Conservation (phyloP, 2,329 filamentous ascomycete genomes). For the Colletotrichum eremochloae region DNA sequence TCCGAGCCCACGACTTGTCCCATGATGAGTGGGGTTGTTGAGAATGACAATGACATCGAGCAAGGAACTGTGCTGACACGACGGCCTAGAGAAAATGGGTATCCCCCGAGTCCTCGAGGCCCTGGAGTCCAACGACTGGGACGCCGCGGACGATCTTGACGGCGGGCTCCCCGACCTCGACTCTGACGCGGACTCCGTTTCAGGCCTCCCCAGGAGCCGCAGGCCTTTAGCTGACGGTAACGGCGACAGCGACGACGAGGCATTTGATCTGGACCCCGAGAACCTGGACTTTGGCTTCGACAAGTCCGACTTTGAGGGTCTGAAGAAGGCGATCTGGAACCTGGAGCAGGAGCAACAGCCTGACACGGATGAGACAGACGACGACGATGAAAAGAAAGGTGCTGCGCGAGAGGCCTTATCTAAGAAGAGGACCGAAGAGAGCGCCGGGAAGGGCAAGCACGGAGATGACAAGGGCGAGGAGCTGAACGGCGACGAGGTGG, state of each 20-base stretch:
- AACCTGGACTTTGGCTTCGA: constrained; percentile 67
- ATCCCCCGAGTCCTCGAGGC: constrained; percentile 72
- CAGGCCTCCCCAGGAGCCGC: constrained; percentile 49
- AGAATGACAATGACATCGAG: too few species aligned
- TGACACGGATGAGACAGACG: constrained; percentile 15
- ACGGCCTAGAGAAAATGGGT: constrained; percentile 66
- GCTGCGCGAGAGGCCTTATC: constrained; percentile 12
- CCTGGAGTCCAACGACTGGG: constrained; percentile 76
- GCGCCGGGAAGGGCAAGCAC: constrained; percentile 43
- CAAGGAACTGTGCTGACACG: constrained; percentile 42
- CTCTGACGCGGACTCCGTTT: constrained; percentile 48
- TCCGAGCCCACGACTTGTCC: background rate
- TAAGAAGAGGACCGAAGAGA: constrained; percentile 13
- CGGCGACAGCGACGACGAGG: constrained; percentile 50
- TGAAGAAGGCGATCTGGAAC: constrained; percentile 66
- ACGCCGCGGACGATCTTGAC: constrained; percentile 48
- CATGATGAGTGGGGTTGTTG: background rate
- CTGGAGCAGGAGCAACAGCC: constrained; percentile 47
- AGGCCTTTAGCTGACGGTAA: constrained; percentile 46
- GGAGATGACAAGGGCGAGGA: constrained; percentile 49
- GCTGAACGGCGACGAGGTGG: constrained; percentile 63
- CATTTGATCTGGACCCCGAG: constrained; percentile 58
- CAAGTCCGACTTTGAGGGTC: constrained; percentile 64
- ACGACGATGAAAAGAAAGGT: constrained; percentile 9
- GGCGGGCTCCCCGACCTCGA: constrained; percentile 49